A percentile compares a stretch with the other conserved stretches of the same genome.
phyloP scores from a whole-genome alignment of 306 rosid species.

The Quercus robur region DNA sequence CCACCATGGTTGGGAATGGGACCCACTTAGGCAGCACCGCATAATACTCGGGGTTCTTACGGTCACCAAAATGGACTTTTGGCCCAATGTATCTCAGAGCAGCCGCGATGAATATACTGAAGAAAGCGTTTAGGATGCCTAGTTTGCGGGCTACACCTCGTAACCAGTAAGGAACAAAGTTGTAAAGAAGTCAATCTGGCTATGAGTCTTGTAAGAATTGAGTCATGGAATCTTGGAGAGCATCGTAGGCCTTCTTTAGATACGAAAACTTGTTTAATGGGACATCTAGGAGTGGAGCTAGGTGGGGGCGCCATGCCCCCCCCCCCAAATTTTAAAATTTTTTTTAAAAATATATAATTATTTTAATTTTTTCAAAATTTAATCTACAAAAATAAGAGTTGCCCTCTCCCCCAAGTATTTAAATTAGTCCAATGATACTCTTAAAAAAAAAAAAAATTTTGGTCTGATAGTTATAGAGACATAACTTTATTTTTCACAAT shows the following conservation, averaged over 20 bases:
- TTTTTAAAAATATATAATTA: no score
- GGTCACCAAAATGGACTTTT: neutral
- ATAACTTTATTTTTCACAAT: no score
- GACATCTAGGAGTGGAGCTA: constrained; percentile 4
- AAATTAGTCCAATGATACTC: no score
- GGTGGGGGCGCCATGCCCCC: no score
- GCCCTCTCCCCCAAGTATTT: no score
- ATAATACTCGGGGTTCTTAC: neutral
- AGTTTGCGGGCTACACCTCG: neutral
- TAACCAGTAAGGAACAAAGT: constrained; percentile 32
- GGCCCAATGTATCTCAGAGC: no score
- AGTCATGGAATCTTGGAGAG: constrained; percentile 18
- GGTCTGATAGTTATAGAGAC: no score
- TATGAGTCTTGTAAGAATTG: constrained; percentile 21
- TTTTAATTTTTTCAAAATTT: no score
- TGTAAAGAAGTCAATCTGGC: constrained; percentile 33
- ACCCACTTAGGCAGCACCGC: neutral
- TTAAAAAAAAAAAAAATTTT: no score
- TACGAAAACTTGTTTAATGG: constrained; percentile 23
- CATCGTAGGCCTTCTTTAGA: constrained; percentile 39
- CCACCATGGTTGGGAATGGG: neutral
- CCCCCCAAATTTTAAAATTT: no score
- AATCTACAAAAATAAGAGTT: no score
- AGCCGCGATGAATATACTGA: constrained; percentile 11
- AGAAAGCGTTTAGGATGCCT: constrained; percentile 18